Percentiles rank a stretch among this genome's conserved stretches.
phyloP scores from a whole-genome alignment of 306 rosid genomes.

The Prunus mume region DNA sequence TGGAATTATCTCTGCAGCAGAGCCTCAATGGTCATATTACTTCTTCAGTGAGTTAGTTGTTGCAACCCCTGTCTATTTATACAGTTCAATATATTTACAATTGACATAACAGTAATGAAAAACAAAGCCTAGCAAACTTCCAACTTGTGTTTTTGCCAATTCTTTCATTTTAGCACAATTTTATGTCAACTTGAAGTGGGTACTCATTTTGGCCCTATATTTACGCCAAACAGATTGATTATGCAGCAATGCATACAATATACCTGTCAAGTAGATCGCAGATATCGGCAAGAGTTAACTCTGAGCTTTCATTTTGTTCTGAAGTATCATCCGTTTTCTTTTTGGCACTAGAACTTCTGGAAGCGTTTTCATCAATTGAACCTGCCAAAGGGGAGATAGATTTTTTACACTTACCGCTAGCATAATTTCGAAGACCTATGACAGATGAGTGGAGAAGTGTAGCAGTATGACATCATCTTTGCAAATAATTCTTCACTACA shows the following conservation, averaged over 20 bases:
- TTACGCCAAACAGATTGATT: neutral
- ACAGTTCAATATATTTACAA: neutral
- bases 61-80: neutral
- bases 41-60: neutral
- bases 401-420: neutral
- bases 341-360: slow-evolving; percentile 2
- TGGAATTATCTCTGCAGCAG: neutral
- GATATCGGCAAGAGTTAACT: slow-evolving; percentile 32
- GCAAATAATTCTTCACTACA: too few relatives aligned
- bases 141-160: neutral
- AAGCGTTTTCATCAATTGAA: slow-evolving; percentile 22
- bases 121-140: neutral
- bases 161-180: neutral
- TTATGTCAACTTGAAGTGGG: neutral
- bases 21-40: neutral
- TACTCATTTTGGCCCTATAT: neutral
- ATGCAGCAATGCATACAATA: neutral
- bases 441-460: too few relatives aligned
- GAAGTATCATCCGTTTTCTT: neutral
- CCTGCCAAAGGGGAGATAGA: slow-evolving; percentile 10
- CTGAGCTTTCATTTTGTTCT: slow-evolving; percentile 5
- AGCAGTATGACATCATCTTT: neutral
- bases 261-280: slow-evolving; percentile 29
- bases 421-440: neutral
- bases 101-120: neutral